These are phyloP conservation scores for Kingdonia uniflora DNA, from an alignment of 164 flowering plant species.

Conservation along the genomic window DNA sequence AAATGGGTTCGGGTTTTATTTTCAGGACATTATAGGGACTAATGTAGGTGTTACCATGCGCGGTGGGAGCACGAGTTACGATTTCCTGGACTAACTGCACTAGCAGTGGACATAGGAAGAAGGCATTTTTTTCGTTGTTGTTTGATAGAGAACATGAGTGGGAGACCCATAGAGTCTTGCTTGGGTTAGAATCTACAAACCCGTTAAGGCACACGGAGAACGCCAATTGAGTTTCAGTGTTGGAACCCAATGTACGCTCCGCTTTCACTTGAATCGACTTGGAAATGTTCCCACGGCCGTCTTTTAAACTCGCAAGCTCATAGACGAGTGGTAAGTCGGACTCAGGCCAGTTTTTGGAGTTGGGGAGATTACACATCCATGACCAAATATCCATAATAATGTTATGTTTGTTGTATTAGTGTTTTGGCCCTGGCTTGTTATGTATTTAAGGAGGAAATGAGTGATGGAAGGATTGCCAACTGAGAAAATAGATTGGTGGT, in stretches of 20 bases:
- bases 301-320: slow-evolving; percentile 25
- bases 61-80: slow-evolving; percentile 48
- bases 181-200: slow-evolving; percentile 17
- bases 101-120: slow-evolving; percentile 55
- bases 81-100: slow-evolving; percentile 74
- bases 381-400: slow-evolving; percentile 62
- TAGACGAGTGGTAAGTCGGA: slow-evolving; percentile 27
- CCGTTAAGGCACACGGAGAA: slow-evolving; percentile 43
- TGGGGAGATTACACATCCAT: slow-evolving; percentile 70
- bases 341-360: slow-evolving; percentile 37
- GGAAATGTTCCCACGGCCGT: slow-evolving; percentile 3
- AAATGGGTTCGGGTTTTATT: slow-evolving; percentile 43
- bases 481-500: too few species aligned
- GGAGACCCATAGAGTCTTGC: slow-evolving; percentile 61
- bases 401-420: neutral
- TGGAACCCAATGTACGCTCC: slow-evolving; percentile 33
- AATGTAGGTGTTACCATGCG: slow-evolving; percentile 33
- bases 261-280: slow-evolving; percentile 57
- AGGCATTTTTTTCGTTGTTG: slow-evolving; percentile 9
- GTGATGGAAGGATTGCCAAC: too few species aligned
- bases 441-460: too few species aligned
- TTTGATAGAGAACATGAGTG: slow-evolving; percentile 51
- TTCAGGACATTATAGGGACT: slow-evolving; percentile 41
- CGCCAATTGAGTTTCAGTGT: slow-evolving; percentile 31
- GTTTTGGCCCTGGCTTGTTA: too few species aligned